A percentile compares a stretch with the other conserved stretches of the same genome.
Conservation (phyloP, 495 filamentous ascomycete species). For the Annulohypoxylon bovei region DNA sequence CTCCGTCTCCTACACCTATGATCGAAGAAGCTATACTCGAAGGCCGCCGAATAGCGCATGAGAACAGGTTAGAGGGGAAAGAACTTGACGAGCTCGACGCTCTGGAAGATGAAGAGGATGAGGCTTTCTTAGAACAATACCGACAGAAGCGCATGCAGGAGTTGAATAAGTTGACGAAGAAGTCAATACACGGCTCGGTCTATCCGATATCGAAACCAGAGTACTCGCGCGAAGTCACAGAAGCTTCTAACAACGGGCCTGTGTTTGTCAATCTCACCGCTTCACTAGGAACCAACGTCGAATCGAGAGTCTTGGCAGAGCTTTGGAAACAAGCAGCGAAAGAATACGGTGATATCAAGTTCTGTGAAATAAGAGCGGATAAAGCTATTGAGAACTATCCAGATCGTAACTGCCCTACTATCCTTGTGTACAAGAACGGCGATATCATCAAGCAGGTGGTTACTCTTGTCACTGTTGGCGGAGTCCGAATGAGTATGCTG, state of each 20-base stretch:
- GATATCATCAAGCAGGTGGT: conserved; percentile 91
- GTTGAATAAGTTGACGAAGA: conserved; percentile 74
- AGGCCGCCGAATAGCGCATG: conserved; percentile 80
- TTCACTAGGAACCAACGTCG: conserved; percentile 76
- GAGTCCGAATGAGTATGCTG: conserved; percentile 70
- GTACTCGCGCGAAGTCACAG: conserved; percentile 91
- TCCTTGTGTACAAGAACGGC: conserved; percentile 89
- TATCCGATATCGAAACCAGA: conserved; percentile 95
- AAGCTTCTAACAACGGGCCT: conserved; percentile 74
- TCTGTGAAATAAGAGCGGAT: conserved; percentile 92
- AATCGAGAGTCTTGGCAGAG: conserved; percentile 82
- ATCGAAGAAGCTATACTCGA: conserved; percentile 95
- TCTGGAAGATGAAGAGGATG: conserved; percentile 92
- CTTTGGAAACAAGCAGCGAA: conserved; percentile 86
- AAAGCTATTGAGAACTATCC: conserved; percentile 98
- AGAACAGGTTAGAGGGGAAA: conserved; percentile 91
- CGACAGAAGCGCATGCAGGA: conserved; percentile 85
- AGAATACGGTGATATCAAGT: conserved; percentile 93
- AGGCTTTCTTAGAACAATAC: conserved; percentile 87
- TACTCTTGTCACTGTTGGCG: conserved; percentile 81
- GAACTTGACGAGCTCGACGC: conserved; percentile 92
- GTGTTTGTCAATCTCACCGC: conserved; percentile 91
- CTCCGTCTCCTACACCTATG: conserved; percentile 89
- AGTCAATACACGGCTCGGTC: conserved; percentile 84
- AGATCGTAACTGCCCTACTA: conserved; percentile 92